Conservation (phyloP, 148 eudicot genomes). For the Chenopodium quinoa region DNA sequence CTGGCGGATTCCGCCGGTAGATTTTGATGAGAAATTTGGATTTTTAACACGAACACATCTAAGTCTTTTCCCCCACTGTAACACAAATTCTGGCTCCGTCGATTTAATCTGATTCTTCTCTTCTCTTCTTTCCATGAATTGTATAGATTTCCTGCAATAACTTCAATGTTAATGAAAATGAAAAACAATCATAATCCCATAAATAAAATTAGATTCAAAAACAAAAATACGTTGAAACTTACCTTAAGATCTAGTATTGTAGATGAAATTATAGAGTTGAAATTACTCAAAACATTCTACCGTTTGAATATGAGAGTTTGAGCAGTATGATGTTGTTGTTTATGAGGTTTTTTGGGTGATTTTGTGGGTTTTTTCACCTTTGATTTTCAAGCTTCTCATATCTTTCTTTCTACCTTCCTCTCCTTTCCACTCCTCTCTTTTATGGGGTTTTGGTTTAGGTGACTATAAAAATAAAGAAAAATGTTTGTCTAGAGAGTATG, state of each 20-base stretch:
- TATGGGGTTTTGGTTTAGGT: neutral
- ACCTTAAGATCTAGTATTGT: neutral
- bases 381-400: neutral
- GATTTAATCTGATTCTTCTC: constrained; percentile 15
- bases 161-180: neutral
- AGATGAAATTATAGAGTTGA: neutral
- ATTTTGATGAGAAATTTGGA: constrained; percentile 19
- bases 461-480: too few species aligned
- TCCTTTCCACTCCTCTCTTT: neutral
- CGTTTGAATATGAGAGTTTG: neutral
- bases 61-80: constrained; percentile 42
- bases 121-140: constrained; percentile 21
- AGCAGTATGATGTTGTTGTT: neutral
- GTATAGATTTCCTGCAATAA: too few species aligned
- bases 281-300: neutral
- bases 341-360: neutral
- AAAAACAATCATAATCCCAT: neutral
- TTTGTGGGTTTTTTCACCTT: neutral
- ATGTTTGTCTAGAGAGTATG: too few species aligned
- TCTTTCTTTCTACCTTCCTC: neutral
- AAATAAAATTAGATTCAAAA: neutral
- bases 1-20: constrained; percentile 25
- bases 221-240: neutral
- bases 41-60: constrained; percentile 32
- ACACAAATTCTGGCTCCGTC: constrained; percentile 32